These are phyloP conservation scores for Wallacemonas sp. DNA, from an alignment of 208 protist genomes.

Conservation along the genomic window DNA sequence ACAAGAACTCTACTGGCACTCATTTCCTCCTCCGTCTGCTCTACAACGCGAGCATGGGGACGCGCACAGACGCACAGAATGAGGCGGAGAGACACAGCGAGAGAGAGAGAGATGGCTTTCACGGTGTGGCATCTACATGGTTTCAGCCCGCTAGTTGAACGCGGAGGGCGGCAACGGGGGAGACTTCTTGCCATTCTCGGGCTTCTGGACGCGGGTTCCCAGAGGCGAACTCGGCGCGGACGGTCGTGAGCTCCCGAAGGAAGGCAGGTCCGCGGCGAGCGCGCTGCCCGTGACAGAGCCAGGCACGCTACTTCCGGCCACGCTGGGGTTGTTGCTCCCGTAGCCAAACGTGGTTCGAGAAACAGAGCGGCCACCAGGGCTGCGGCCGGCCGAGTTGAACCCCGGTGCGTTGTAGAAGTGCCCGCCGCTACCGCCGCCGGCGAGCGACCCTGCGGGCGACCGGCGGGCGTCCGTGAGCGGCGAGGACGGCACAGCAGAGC, in stretches of 20 bases:
- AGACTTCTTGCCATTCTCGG: too few species aligned
- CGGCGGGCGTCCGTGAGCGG: constrained; percentile 6
- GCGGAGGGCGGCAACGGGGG: too few species aligned
- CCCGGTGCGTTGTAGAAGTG: constrained; percentile 38
- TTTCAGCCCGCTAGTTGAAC: too few species aligned
- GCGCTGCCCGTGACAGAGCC: background rate
- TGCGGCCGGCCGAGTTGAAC: constrained; percentile 8
- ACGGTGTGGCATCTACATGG: too few species aligned
- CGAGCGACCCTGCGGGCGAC: background rate
- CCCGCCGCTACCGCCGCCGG: constrained; percentile 2
- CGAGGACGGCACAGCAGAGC: constrained; percentile 4
- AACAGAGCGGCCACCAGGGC: background rate
- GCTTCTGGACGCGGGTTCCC: background rate
- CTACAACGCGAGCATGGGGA: too few species aligned
- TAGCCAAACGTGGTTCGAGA: background rate
- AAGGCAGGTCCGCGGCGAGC: background rate
- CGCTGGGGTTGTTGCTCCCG: background rate
- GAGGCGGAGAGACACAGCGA: too few species aligned
- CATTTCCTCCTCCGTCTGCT: too few species aligned
- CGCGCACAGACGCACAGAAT: too few species aligned
- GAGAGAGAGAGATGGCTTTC: too few species aligned
- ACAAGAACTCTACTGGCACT: too few species aligned
- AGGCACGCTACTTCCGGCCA: background rate
- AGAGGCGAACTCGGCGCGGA: background rate
- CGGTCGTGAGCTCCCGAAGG: background rate